Percentiles rank a stretch among this genome's conserved stretches.
These are phyloP conservation scores for Thielaviopsis euricoi DNA, from an alignment of 2,329 filamentous ascomycete species.

Conservation along the genomic window DNA sequence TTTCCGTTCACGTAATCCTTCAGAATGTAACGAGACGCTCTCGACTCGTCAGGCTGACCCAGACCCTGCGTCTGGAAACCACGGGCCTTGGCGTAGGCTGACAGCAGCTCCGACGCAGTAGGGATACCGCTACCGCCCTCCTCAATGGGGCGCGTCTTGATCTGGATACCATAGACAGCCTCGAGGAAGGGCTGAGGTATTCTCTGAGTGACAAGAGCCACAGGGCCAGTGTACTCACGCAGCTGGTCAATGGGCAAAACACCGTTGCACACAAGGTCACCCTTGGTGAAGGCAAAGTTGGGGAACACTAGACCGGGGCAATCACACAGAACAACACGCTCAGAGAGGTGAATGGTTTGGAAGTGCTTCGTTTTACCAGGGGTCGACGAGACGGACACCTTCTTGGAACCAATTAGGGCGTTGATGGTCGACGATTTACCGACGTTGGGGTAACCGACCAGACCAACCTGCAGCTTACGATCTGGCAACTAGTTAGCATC, in stretches of 20 bases:
- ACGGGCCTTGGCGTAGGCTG: constrained; percentile 72
- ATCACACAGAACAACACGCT: constrained; percentile 84
- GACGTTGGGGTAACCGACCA: constrained; percentile 97
- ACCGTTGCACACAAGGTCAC: constrained; percentile 87
- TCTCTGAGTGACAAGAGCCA: constrained; percentile 63
- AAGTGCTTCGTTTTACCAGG: constrained; percentile 99
- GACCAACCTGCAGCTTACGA: constrained; percentile 69
- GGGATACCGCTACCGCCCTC: constrained; percentile 84
- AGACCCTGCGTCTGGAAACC: constrained; percentile 82
- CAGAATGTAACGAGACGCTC: constrained; percentile 74
- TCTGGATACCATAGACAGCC: constrained; percentile 84
- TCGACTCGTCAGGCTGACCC: constrained; percentile 82
- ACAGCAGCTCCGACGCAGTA: constrained; percentile 69
- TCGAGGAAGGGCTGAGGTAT: constrained; percentile 83
- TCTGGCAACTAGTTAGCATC: constrained; percentile 17
- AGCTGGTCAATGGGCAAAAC: constrained; percentile 93
- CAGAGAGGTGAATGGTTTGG: constrained; percentile 89
- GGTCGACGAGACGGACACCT: constrained; percentile 92
- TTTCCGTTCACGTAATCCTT: constrained; percentile 98
- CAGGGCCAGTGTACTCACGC: constrained; percentile 79
- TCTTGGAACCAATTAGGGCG: constrained; percentile 93
- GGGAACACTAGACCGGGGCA: constrained; percentile 97
- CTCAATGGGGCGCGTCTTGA: constrained; percentile 61
- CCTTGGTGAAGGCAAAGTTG: constrained; percentile 93
- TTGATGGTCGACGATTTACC: constrained; percentile 99